phyloP scores from a whole-genome alignment of 352 stramenopile species.

The Detonula confervacea region DNA sequence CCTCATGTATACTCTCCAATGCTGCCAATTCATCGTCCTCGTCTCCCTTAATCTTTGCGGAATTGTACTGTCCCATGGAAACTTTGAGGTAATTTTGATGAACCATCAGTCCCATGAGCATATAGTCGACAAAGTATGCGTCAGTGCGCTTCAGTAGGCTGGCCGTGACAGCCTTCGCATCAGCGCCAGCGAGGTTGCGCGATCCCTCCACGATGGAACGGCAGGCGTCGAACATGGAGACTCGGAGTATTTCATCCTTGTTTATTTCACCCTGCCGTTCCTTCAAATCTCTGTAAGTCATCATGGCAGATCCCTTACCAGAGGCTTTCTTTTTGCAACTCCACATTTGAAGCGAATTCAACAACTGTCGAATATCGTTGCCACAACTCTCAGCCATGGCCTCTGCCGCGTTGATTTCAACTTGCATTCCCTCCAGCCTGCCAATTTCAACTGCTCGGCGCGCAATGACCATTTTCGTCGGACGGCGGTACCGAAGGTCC shows the following conservation, averaged over 20 bases:
- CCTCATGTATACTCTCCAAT: conserved; percentile 88
- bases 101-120: conserved; percentile 96
- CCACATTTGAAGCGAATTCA: conserved; percentile 98
- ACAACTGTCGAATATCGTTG: conserved; percentile 97
- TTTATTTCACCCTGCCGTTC: conserved; percentile 76
- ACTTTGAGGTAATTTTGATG: conserved; percentile 91
- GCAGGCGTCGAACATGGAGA: conserved; percentile 95
- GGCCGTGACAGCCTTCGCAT: conserved; percentile 69
- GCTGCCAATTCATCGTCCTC: conserved; percentile 50
- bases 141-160: conserved; percentile 90
- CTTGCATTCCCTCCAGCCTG: conserved; percentile 88
- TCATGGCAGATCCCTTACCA: conserved; percentile 5
- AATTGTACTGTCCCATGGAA: conserved; percentile 55
- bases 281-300: conserved; percentile 84
- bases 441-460: conserved; percentile 93
- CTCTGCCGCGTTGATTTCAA: conserved; percentile 97
- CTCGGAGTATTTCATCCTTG: conserved; percentile 89
- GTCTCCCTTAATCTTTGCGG: conserved; percentile 80
- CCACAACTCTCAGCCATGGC: conserved; percentile 95
- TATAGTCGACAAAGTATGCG: conserved; percentile 99
- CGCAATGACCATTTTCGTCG: conserved; percentile 92
- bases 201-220: conserved; percentile 90
- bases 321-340: conserved; percentile 65
- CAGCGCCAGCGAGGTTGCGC: conserved; percentile 55
- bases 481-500: conserved; percentile 94